Conservation (phyloP, 768 basidiomycete genomes). For the Leccinum pellstonianum region DNA sequence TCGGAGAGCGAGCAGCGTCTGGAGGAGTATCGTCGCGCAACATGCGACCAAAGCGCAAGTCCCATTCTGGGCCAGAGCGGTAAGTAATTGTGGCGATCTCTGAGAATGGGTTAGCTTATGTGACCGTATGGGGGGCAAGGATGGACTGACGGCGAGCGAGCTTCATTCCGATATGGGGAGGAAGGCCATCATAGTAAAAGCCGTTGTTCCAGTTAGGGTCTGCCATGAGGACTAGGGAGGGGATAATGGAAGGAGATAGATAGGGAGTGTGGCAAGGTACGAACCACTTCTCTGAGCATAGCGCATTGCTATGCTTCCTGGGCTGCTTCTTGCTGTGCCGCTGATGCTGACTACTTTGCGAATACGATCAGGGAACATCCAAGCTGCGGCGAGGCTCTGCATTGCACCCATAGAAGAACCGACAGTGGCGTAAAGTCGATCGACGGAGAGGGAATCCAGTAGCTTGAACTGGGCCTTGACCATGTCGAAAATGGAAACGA, state of each 20-base stretch:
- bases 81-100: conserved; percentile 99
- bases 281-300: conserved; percentile 94
- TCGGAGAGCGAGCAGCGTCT: conserved; percentile 44
- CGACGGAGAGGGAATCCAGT: conserved; percentile 79
- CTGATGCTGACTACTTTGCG: conserved; percentile 92
- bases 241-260: conserved; percentile 4
- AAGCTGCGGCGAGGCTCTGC: conserved; percentile 95
- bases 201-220: conserved; percentile 99
- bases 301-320: conserved; percentile 92
- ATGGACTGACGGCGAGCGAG: conserved; percentile 83
- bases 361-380: conserved; percentile 86
- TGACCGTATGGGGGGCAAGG: background rate
- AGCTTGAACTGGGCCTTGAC: conserved; percentile 88
- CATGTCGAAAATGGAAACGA: conserved; percentile 96
- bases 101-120: conserved; percentile 30
- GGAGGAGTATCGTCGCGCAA: conserved; percentile 37
- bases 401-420: conserved; percentile 98
- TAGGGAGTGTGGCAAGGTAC: background rate
- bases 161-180: conserved; percentile 98
- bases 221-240: conserved; percentile 84
- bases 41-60: conserved; percentile 91
- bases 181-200: conserved; percentile 94
- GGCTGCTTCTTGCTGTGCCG: conserved; percentile 89
- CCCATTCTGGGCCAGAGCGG: conserved; percentile 99
- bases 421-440: conserved; percentile 88